These are phyloP conservation scores for Epichloe glyceriae DNA, from an alignment of 2,329 filamentous ascomycete species.

Conservation along the genomic window DNA sequence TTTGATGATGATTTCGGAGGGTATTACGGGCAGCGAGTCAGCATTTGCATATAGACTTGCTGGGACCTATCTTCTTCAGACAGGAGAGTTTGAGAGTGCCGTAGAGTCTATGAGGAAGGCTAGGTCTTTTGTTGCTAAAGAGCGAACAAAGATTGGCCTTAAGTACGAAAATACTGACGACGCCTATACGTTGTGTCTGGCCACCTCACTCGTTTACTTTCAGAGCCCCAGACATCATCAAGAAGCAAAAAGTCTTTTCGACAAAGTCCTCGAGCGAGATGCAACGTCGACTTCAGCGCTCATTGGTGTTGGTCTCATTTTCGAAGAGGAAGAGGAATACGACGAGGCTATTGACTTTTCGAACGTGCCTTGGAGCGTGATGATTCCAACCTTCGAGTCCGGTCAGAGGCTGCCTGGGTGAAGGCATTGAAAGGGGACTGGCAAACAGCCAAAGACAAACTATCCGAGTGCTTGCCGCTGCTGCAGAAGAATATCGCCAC, in stretches of 20 bases:
- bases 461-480: slow-evolving; percentile 55
- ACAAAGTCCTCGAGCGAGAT: slow-evolving; percentile 65
- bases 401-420: slow-evolving; percentile 84
- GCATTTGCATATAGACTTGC: slow-evolving; percentile 73
- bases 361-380: slow-evolving; percentile 63
- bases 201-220: slow-evolving; percentile 78
- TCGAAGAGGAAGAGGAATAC: slow-evolving; percentile 88
- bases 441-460: slow-evolving; percentile 49
- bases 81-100: slow-evolving; percentile 75
- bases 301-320: slow-evolving; percentile 80
- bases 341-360: slow-evolving; percentile 70
- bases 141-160: slow-evolving; percentile 56
- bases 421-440: slow-evolving; percentile 73
- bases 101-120: slow-evolving; percentile 71
- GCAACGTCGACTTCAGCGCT: slow-evolving; percentile 66
- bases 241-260: slow-evolving; percentile 78
- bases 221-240: slow-evolving; percentile 81
- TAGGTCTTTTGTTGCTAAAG: slow-evolving; percentile 42
- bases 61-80: slow-evolving; percentile 66
- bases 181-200: slow-evolving; percentile 63
- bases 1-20: slow-evolving; percentile 67
- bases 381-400: slow-evolving; percentile 60
- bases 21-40: slow-evolving; percentile 54
- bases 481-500: slow-evolving; percentile 46
- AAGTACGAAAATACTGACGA: slow-evolving; percentile 57